Base-by-base conservation (phyloP, 768 basidiomycete genomes). In the Naganishia onofrii region DNA sequence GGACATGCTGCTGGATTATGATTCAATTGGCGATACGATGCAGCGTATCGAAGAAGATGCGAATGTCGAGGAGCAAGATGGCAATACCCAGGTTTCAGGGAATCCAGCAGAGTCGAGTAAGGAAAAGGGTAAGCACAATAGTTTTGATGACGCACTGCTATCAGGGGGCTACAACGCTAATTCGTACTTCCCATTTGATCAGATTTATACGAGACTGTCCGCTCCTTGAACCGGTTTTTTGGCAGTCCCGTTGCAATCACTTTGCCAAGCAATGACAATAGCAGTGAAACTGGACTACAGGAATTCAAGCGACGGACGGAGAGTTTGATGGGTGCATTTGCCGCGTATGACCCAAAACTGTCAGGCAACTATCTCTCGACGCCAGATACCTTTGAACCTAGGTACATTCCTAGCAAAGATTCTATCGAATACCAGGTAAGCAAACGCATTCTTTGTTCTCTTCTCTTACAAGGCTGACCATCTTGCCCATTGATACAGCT, bases 351-450 rank as follows among this genome's bases (percentile, higher is more conserved):
- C n/a, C 23, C 42, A 12, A 36, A 26, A 26, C 8, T 26, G 15
- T 28, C 26, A 26, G 9, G 38, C 3, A 42, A 29, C 32, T 42
- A 15, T 5, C 19, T 42, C 9, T 26, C 28, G 38, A 21, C 36
- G 15, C 6, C 13, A 46, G 38, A 63, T 26, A 21, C 19, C 38
- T 44, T 63, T 42, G 42, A 23, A n/a, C 60, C 60, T 19, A 36
- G 60, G 23, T 63, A 63, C 28, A 29, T 63, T 28, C 60, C 60
- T 17, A 63, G 60, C 42, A 63, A 44, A 63, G 38, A 63, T 13
- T 28, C 60, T 6, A 17, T 63, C 15, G 23, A 63, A 42, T 63
- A 42, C 38, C 60, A 63, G 26, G 60, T 63, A 28, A 63, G 60
- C 34, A 21, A 23, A 58, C 1, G 12, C 7, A n/a, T 12, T 4